Conservation (phyloP, 139 green algal species). For the Chlamydomonas sphaeroides region DNA sequence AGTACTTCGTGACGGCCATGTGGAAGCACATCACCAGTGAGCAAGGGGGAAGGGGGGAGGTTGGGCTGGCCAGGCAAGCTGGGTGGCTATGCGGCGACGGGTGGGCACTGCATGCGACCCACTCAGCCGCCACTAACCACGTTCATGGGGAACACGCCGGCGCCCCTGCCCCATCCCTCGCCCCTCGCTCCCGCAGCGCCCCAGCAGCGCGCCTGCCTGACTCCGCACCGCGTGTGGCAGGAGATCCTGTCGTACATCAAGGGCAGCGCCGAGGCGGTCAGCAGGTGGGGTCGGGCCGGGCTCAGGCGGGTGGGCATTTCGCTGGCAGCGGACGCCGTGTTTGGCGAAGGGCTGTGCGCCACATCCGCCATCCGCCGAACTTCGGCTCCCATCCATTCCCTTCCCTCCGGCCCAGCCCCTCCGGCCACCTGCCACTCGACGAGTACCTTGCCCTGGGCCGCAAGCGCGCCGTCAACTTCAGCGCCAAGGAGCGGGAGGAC, state of each 20-base stretch:
- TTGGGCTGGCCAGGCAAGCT: neutral
- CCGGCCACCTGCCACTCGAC: constrained; percentile 61
- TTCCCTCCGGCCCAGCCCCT: neutral
- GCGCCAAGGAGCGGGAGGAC: constrained; percentile 44
- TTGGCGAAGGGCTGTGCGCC: no score
- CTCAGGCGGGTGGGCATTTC: no score
- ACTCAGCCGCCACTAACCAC: no score
- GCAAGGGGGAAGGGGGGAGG: neutral
- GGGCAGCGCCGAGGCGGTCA: constrained; percentile 57
- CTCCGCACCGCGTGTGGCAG: constrained; percentile 56
- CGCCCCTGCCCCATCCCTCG: neutral
- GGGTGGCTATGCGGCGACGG: neutral
- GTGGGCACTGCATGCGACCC: no score
- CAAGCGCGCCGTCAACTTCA: constrained; percentile 82
- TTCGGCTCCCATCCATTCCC: neutral
- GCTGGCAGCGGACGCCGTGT: neutral
- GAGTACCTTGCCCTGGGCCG: constrained; percentile 69
- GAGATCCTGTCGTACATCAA: constrained; percentile 88
- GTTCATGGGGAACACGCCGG: no score
- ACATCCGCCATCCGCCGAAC: no score
- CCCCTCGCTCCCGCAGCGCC: constrained; percentile 15
- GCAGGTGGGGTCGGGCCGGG: neutral
- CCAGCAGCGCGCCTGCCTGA: constrained; percentile 32
- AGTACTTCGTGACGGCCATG: constrained; percentile 54
- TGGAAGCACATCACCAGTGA: constrained; percentile 58